These are phyloP conservation scores for Crucihimalaya himalaica DNA, from an alignment of 345 rosid genomes.

Conservation along the genomic window DNA sequence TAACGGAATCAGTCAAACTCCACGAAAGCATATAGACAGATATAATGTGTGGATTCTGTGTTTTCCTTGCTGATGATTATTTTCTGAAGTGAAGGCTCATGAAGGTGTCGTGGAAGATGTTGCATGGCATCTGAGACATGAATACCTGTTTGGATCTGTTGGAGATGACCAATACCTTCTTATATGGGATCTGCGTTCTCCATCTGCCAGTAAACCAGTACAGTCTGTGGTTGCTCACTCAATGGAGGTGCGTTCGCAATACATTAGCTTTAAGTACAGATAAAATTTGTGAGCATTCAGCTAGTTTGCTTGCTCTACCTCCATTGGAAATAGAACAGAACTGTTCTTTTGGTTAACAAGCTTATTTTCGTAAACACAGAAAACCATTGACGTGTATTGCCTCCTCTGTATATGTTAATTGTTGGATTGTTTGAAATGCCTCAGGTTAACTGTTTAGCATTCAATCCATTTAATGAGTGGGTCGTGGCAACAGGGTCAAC, in stretches of 20 bases:
- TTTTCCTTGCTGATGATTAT: conserved; percentile 8
- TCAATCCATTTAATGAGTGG: conserved; percentile 99
- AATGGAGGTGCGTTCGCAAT: conserved; percentile 67
- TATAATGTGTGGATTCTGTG: background rate
- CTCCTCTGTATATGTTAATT: conserved; percentile 17
- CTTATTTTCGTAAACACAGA: background rate
- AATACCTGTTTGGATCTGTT: conserved; percentile 93
- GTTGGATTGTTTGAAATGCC: conserved; percentile 27
- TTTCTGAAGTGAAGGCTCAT: conserved; percentile 60
- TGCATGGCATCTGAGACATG: conserved; percentile 98
- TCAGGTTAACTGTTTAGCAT: conserved; percentile 96
- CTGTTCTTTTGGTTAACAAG: background rate
- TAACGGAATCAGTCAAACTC: background rate
- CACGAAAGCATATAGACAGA: background rate
- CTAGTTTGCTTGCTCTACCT: background rate
- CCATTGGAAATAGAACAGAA: no score
- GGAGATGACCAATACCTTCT: conserved; percentile 95
- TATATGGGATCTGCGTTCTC: conserved; percentile 89
- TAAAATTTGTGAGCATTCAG: background rate
- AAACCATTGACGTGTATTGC: background rate
- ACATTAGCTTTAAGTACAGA: background rate
- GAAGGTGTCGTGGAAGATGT: conserved; percentile 99
- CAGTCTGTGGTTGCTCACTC: conserved; percentile 96
- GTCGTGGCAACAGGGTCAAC: conserved; percentile 98
- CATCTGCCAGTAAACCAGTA: conserved; percentile 68